These are phyloP conservation scores for Dendrocalamus latiflorus DNA, from an alignment of 202 grass and related monocot genomes.

Conservation along the genomic window DNA sequence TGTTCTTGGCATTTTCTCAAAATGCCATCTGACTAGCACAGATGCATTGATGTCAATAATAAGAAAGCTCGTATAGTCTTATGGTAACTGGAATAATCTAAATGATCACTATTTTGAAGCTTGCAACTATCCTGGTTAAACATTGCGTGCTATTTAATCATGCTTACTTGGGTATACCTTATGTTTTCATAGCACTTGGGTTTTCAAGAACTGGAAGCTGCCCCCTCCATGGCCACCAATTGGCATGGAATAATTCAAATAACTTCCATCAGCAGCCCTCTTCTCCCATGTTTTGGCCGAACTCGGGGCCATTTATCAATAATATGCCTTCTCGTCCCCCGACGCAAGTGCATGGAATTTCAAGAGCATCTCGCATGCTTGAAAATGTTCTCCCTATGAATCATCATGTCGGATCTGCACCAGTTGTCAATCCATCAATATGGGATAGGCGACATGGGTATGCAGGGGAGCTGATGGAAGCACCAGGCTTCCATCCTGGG, in stretches of 20 bases:
- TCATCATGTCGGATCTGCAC: slow-evolving; percentile 74
- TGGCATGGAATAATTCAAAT: slow-evolving; percentile 56
- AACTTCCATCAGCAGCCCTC: slow-evolving; percentile 44
- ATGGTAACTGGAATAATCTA: not conserved
- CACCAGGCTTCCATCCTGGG: slow-evolving; percentile 52
- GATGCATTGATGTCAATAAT: slow-evolving; percentile 7
- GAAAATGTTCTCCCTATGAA: slow-evolving; percentile 44
- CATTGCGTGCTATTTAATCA: not conserved
- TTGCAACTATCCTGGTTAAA: slow-evolving; percentile 7
- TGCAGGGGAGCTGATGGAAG: slow-evolving; percentile 38
- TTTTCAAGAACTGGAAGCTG: slow-evolving; percentile 75
- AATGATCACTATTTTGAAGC: not conserved
- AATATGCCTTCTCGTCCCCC: slow-evolving; percentile 44
- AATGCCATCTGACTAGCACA: slow-evolving; percentile 11
- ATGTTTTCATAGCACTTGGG: slow-evolving; percentile 40
- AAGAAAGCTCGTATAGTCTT: not conserved
- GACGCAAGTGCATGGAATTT: slow-evolving; percentile 36
- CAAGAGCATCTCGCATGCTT: slow-evolving; percentile 49
- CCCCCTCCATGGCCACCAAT: slow-evolving; percentile 55
- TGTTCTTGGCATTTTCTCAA: slow-evolving; percentile 6
- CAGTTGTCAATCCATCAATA: slow-evolving; percentile 51
- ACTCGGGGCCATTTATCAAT: slow-evolving; percentile 44
- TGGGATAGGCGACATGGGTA: slow-evolving; percentile 55
- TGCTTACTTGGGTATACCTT: slow-evolving; percentile 11
- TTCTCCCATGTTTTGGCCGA: slow-evolving; percentile 59